Evolutionary conservation across 1,139 yeast genomes (phyloP), one percentile per base, ranked within the genome.

Genomic region (Debaryomyces singareniensis): DNA sequence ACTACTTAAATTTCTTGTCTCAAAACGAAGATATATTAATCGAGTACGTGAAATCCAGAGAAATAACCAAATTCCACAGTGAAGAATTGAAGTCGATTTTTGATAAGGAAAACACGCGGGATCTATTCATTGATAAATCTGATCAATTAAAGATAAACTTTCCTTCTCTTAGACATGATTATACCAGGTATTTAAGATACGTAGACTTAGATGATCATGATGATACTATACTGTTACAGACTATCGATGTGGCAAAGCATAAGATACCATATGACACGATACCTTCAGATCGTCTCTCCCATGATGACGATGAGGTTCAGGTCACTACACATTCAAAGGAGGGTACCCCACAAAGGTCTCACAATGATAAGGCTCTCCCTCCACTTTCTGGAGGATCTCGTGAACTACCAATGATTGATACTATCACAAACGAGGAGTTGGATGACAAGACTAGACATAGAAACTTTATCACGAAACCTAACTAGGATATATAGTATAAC

Each of bases 11-110:
- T 13, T 48, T 53, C 24, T 39, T 62, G 15, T 36, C 40, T 16
- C 38, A 38, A 3, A 37, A 53, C 23, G 39, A 43, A 15, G 44
- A 45, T 3, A 14, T 49, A 2, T 38, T 63, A 14, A 30, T 49
- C n/a, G 65, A 62, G 37, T 65, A 56, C 39, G 31, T 58, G 23
- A 30, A 48, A 11, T 49, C 60, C 1, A 40, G 50, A 20, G 49
- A 55, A n/a, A 24, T 49, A 4, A 62, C 71, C 2, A 41, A 35
- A 4, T 42, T 54, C 16, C 72, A 65, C 37, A 53, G 46, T 25
- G 24, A 37, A 7, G 70, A 66, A 35, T 47, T 58, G 37, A 30
- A 35, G 14, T 28, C 36, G 12, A 30, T 57, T 10, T 30, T 48
- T 4, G 36, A 35, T 4, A 45, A 39, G 2, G 31, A 39, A 13